Evolutionary conservation across 1,284 basidiomycete species (phyloP).

Genomic region (Trametes polyzona): DNA sequence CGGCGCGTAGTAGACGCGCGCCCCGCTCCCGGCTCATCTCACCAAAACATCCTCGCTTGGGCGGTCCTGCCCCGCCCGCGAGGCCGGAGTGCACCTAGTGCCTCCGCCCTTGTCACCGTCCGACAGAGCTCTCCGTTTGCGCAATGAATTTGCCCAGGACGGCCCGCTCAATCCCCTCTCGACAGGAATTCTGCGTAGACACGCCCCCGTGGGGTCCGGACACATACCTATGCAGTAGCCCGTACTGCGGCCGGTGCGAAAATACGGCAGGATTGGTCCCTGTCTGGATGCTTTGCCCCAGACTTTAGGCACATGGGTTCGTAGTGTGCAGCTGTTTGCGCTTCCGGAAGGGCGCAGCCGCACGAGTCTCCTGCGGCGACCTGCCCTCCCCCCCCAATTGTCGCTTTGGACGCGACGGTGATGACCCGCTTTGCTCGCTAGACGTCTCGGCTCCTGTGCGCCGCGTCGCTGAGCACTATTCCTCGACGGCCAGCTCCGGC

Average conservation of each 20-base stretch:
- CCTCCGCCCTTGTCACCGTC: slow-evolving; percentile 6
- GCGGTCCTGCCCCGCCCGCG: slow-evolving; percentile 1
- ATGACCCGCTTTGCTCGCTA: slow-evolving; percentile 12
- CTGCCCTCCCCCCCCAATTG: slow-evolving; percentile 1
- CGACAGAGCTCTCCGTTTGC: background rate
- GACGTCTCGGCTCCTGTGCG: slow-evolving; percentile 5
- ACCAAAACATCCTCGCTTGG: background rate
- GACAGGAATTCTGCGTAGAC: background rate
- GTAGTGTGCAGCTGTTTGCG: slow-evolving; percentile 20
- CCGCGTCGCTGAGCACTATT: background rate
- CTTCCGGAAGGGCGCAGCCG: slow-evolving; percentile 20
- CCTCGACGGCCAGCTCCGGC: slow-evolving; percentile 3
- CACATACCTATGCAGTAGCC: slow-evolving; percentile 6
- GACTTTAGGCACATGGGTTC: slow-evolving; percentile 15
- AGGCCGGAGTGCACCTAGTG: background rate
- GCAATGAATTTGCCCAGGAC: slow-evolving; percentile 1
- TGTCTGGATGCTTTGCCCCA: slow-evolving; percentile 3
- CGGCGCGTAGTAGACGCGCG: slow-evolving; percentile 3
- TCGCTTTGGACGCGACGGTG: slow-evolving; percentile 13
- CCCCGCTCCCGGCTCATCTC: background rate
- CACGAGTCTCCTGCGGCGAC: slow-evolving; percentile 10
- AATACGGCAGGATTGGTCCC: slow-evolving; percentile 11
- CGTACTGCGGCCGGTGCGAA: slow-evolving; percentile 22
- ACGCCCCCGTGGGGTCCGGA: slow-evolving; percentile 9
- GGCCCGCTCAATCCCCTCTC: slow-evolving; percentile 10